A percentile compares a stretch with the other conserved stretches of the same genome.
Conservation (phyloP, 257 asterid species). For the Nicotiana benthamiana region DNA sequence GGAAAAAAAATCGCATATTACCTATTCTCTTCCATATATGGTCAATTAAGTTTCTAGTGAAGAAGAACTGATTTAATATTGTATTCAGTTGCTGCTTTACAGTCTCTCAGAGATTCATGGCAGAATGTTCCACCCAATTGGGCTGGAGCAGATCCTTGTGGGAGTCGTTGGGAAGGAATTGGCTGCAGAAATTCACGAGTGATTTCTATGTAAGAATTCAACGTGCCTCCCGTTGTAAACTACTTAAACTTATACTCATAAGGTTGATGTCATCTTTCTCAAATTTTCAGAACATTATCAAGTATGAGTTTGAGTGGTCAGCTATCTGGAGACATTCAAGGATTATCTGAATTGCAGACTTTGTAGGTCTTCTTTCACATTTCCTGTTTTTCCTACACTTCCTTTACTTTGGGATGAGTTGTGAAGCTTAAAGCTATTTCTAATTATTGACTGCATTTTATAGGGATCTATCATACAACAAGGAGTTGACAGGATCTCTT, state of each 20-base stretch:
- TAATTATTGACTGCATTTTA: conserved; percentile 1
- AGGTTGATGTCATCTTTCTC: not conserved
- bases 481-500: conserved; percentile 54
- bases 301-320: conserved; percentile 47
- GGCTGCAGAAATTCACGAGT: conserved; percentile 36
- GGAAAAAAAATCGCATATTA: not conserved
- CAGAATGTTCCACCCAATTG: conserved; percentile 60
- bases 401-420: not conserved
- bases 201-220: conserved; percentile 38
- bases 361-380: conserved; percentile 43
- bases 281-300: conserved; percentile 53
- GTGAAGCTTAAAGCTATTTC: not conserved
- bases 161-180: conserved; percentile 57
- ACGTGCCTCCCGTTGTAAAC: not conserved
- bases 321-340: conserved; percentile 59
- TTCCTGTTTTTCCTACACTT: not conserved
- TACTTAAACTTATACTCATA: not conserved
- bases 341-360: conserved; percentile 53
- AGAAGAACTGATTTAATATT: conserved; percentile 1
- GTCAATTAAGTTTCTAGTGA: not conserved
- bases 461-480: conserved; percentile 87
- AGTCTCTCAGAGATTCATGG: conserved; percentile 36
- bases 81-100: conserved; percentile 44
- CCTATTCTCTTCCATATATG: not conserved
- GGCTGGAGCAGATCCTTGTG: conserved; percentile 68